phyloP scores from a whole-genome alignment of 805 yeast species.

The Debaryomyces tyrocola region DNA sequence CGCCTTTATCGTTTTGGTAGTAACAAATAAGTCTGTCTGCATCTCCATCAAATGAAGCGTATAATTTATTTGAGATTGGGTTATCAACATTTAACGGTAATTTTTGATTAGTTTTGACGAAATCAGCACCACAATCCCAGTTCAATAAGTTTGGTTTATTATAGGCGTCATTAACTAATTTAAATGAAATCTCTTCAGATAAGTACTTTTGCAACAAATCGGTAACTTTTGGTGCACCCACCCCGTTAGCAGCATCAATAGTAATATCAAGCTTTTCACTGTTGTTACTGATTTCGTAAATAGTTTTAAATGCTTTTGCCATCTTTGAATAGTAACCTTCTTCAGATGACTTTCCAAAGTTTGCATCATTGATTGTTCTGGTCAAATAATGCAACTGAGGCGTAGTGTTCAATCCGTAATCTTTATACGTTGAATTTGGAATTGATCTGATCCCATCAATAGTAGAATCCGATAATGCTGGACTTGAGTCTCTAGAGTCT shows the following conservation, averaged over 20 bases:
- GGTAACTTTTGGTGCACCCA: constrained; percentile 77
- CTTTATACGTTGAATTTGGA: constrained; percentile 41
- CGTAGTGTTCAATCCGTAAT: constrained; percentile 79
- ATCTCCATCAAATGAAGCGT: constrained; percentile 93
- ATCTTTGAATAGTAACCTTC: constrained; percentile 70
- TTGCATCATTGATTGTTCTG: constrained; percentile 63
- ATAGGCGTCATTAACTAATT: constrained; percentile 55
- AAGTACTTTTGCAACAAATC: constrained; percentile 47
- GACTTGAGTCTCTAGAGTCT: constrained; percentile 88
- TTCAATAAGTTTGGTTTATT: constrained; percentile 61
- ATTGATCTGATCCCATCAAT: constrained; percentile 58
- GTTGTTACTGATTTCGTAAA: constrained; percentile 30
- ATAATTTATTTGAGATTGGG: constrained; percentile 49
- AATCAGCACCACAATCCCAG: constrained; percentile 91
- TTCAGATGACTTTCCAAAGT: constrained; percentile 64
- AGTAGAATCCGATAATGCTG: constrained; percentile 56
- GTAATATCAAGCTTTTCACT: constrained; percentile 45
- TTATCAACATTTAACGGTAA: constrained; percentile 60
- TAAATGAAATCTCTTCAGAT: constrained; percentile 38
- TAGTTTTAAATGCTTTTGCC: constrained; percentile 49
- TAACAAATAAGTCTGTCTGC: constrained; percentile 93
- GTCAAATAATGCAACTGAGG: constrained; percentile 93
- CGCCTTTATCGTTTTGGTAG: constrained; percentile 39
- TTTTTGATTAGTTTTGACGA: constrained; percentile 83
- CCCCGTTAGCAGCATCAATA: constrained; percentile 95